Conservation (phyloP, 208 protist genomes). For the Leishmania aethiopica region DNA sequence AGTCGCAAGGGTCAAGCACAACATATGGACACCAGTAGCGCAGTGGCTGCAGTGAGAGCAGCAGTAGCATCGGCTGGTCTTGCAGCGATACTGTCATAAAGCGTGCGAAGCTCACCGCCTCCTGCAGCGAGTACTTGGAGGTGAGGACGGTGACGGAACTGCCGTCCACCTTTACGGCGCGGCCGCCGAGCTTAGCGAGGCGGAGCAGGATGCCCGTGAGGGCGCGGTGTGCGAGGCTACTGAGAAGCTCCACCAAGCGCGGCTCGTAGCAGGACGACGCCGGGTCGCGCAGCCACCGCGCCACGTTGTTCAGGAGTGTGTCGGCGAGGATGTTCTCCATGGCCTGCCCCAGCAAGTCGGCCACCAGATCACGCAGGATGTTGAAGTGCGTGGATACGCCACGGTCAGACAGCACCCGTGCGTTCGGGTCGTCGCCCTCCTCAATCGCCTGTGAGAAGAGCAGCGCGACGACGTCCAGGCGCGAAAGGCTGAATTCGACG, state of each 20-base stretch:
- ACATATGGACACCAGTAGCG: conserved; percentile 84
- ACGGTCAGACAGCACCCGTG: conserved; percentile 72
- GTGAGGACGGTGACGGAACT: conserved; percentile 80
- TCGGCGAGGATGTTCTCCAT: conserved; percentile 66
- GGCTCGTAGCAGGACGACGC: conserved; percentile 84
- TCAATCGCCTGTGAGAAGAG: conserved; percentile 91
- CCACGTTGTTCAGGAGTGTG: conserved; percentile 73
- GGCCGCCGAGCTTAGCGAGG: conserved; percentile 84
- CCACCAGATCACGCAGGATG: conserved; percentile 86
- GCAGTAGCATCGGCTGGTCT: conserved; percentile 90
- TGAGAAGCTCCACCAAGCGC: conserved; percentile 77
- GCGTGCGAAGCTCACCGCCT: conserved; percentile 75
- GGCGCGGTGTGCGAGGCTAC: conserved; percentile 73
- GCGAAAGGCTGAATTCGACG: conserved; percentile 85
- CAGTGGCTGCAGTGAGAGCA: conserved; percentile 74
- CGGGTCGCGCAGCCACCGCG: conserved; percentile 88
- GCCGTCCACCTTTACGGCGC: conserved; percentile 78
- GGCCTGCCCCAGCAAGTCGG: conserved; percentile 79
- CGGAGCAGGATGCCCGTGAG: conserved; percentile 81
- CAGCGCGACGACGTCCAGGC: conserved; percentile 87
- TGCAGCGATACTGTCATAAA: conserved; percentile 80
- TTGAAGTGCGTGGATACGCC: conserved; percentile 91
- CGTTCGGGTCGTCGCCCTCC: conserved; percentile 81
- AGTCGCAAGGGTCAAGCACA: conserved; percentile 72
- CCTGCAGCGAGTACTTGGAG: conserved; percentile 75